These are phyloP conservation scores for Termitomyces sp. DNA, from an alignment of 1,284 basidiomycete species.

Conservation along the genomic window DNA sequence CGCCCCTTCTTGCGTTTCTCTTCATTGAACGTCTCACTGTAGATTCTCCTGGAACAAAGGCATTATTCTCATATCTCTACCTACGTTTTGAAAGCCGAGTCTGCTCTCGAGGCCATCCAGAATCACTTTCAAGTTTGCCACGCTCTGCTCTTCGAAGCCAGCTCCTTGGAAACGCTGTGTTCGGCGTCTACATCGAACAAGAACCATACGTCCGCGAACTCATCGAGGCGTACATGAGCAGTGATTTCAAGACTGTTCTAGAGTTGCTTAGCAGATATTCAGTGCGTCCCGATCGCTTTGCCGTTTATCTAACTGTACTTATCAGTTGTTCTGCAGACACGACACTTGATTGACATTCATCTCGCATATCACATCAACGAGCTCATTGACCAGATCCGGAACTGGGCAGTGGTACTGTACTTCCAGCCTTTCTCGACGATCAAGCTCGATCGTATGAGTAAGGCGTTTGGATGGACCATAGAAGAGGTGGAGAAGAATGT, in stretches of 20 bases:
- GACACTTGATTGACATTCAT: constrained; percentile 74
- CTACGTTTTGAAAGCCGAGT: constrained; percentile 88
- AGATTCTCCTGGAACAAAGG: constrained; percentile 79
- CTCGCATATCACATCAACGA: constrained; percentile 60
- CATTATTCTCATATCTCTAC: constrained; percentile 81
- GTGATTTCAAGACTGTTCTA: constrained; percentile 76
- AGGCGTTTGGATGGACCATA: constrained; percentile 77
- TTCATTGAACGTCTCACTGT: neutral
- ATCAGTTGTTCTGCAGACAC: constrained; percentile 40
- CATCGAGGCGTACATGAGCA: constrained; percentile 75
- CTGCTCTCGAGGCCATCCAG: constrained; percentile 66
- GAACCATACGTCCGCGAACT: constrained; percentile 82
- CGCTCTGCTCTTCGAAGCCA: constrained; percentile 65
- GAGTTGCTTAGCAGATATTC: constrained; percentile 68
- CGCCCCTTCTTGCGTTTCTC: neutral
- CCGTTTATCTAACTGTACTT: neutral
- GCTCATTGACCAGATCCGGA: constrained; percentile 59
- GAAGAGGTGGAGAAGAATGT: constrained; percentile 67
- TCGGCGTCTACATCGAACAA: constrained; percentile 76
- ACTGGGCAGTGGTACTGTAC: constrained; percentile 76
- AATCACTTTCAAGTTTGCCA: constrained; percentile 63
- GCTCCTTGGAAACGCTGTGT: constrained; percentile 65
- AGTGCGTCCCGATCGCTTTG: constrained; percentile 37
- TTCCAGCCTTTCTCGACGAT: constrained; percentile 83
- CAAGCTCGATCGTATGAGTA: constrained; percentile 72